These are phyloP conservation scores for Hebeloma cylindrosporum DNA, from an alignment of 768 basidiomycete genomes.

Conservation along the genomic window DNA sequence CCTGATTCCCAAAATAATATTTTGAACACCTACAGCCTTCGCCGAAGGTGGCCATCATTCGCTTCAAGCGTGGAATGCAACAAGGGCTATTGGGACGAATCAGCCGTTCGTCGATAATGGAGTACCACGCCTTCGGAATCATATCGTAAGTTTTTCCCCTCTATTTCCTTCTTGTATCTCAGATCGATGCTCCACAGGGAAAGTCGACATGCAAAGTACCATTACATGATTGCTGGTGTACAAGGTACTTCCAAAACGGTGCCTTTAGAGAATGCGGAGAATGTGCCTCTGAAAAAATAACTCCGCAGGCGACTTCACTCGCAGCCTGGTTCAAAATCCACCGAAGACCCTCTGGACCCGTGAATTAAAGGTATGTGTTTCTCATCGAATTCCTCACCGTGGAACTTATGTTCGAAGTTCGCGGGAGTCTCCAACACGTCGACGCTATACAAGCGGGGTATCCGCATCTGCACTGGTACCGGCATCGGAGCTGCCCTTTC, in stretches of 20 bases:
- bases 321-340: conserved; percentile 65
- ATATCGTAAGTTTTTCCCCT: conserved; percentile 52
- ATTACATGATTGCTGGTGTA: conserved; percentile 81
- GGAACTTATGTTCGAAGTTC: conserved; percentile 41
- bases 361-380: conserved; percentile 65
- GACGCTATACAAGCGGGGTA: conserved; percentile 73
- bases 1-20: conserved; percentile 13
- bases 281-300: not conserved
- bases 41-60: conserved; percentile 74
- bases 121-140: conserved; percentile 82
- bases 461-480: conserved; percentile 81
- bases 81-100: conserved; percentile 76
- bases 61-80: conserved; percentile 82
- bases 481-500: conserved; percentile 79
- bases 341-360: conserved; percentile 77
- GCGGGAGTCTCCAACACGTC: conserved; percentile 83
- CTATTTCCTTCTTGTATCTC: conserved; percentile 4
- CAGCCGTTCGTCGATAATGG: conserved; percentile 71
- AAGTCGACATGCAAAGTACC: conserved; percentile 69
- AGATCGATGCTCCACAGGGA: conserved; percentile 45
- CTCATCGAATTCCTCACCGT: not conserved
- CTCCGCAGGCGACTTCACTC: conserved; percentile 67
- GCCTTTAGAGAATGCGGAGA: not conserved
- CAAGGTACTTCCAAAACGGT: no score
- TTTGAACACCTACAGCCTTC: conserved; percentile 62